Conservation (phyloP, 352 stramenopile species). For the Peronospora tabacina region DNA sequence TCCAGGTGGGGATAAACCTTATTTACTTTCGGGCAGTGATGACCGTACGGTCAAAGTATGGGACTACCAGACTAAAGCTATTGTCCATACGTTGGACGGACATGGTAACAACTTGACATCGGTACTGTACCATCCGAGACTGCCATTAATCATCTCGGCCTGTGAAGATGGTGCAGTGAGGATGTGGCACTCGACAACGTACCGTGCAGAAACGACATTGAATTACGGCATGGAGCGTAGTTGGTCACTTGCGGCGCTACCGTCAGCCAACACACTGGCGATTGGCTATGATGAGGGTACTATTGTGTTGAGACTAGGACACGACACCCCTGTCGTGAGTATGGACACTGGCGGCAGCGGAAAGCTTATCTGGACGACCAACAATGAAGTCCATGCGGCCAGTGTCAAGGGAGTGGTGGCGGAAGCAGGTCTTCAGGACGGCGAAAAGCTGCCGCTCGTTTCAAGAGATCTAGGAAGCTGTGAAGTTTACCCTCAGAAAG, state of each 20-base stretch:
- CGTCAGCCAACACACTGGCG: constrained; percentile 86
- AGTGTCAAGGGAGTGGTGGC: constrained; percentile 86
- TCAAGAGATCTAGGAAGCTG: constrained; percentile 93
- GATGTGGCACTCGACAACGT: constrained; percentile 92
- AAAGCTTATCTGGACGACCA: constrained; percentile 97
- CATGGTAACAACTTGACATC: constrained; percentile 98
- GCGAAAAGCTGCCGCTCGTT: constrained; percentile 80
- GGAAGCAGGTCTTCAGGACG: constrained; percentile 74
- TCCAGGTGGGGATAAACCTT: constrained; percentile 96
- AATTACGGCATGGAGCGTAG: constrained; percentile 99
- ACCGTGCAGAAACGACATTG: constrained; percentile 96
- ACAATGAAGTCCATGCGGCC: constrained; percentile 96
- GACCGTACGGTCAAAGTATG: constrained; percentile 98
- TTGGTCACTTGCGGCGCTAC: constrained; percentile 89
- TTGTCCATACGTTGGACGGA: constrained; percentile 97
- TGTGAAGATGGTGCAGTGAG: constrained; percentile 95
- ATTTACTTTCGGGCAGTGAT: constrained; percentile 95
- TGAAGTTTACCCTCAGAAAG: constrained; percentile 96
- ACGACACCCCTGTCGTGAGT: constrained; percentile 95
- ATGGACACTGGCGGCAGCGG: constrained; percentile 91
- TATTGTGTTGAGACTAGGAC: constrained; percentile 95
- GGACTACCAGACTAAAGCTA: constrained; percentile 99
- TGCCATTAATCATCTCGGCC: constrained; percentile 96
- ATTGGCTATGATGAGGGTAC: constrained; percentile 93
- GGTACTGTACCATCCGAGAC: constrained; percentile 97